phyloP scores from a whole-genome alignment of 2,329 filamentous ascomycete genomes.

The Fusarium aywerte region DNA sequence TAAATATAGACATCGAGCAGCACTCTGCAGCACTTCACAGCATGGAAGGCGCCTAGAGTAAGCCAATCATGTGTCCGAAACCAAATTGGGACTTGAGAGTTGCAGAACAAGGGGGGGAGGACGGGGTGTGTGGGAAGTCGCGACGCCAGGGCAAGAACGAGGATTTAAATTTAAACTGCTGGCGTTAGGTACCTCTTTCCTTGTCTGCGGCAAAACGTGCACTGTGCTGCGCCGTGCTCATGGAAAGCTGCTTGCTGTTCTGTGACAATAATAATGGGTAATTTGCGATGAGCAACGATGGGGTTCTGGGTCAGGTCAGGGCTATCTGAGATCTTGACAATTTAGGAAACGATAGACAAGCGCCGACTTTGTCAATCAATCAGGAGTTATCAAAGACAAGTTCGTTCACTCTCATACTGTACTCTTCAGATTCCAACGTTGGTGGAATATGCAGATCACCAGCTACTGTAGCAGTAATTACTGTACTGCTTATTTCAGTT shows the following conservation, averaged over 20 bases:
- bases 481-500: neutral
- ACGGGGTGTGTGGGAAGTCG: conserved; percentile 8
- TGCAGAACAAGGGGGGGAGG: conserved; percentile 26
- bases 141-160: conserved; percentile 26
- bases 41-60: conserved; percentile 47
- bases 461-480: neutral
- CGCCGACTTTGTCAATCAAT: conserved; percentile 1
- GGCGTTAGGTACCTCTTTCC: conserved; percentile 32
- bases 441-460: conserved; percentile 5
- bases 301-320: conserved; percentile 9
- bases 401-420: conserved; percentile 1
- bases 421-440: conserved; percentile 22
- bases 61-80: conserved; percentile 45
- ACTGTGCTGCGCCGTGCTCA: conserved; percentile 36
- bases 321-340: conserved; percentile 33
- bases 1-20: conserved; percentile 50
- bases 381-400: conserved; percentile 19
- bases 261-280: conserved; percentile 13
- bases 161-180: conserved; percentile 46
- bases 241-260: conserved; percentile 12
- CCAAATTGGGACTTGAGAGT: conserved; percentile 44
- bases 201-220: conserved; percentile 13
- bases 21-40: conserved; percentile 38
- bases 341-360: conserved; percentile 35
- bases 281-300: conserved; percentile 20